Base-by-base conservation (phyloP, 129 eudicot species). In the Cynara cardunculus region DNA sequence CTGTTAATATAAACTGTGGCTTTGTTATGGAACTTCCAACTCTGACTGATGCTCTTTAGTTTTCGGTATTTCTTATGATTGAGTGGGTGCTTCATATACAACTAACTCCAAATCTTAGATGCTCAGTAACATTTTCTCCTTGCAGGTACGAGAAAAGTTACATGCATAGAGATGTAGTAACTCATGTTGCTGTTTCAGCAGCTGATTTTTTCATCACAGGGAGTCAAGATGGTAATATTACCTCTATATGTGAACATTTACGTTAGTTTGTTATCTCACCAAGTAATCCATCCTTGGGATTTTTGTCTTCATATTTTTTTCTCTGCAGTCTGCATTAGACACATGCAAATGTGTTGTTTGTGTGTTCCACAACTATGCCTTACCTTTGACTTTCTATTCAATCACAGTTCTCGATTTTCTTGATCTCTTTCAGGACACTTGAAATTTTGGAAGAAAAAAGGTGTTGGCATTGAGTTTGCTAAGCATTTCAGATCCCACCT, bases 121-220 rank as follows among this genome's bases (percentile, higher is more conserved):
- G 18, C 77, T 39, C 9, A 64, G 27, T 5, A 24, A 44, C 30
- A 22, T 78, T 56, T 68, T 68, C 71, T 25, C 16, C 39, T 37
- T 87, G 76, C 84, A 96, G 99, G 99, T 96, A 96, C 62, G 99
- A 96, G 90, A 96, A 96, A 86, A 96, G 99, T 78, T 96, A 92
- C 78, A 96, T 96, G 99, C 99, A 96, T 72, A 88, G 97, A 26
- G 98, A 96, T 87, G 97, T 96, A 78, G 97, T 96, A 6, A 96
- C 99, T 25, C 98, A 96, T 88, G 99, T 96, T 74, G 99, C 99
- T 16, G 95, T 96, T 37, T 96, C 99, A 12, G 78, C 87, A 12
- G 99, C 97, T 68, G 99, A 92, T 46, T 96, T 96, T 88, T 96
- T 96, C 88, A 96, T 96, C 7, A 90, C 97, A 21, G 99, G 98